Evolutionary conservation across 768 basidiomycete genomes (phyloP).

Genomic region (Mycena metata): DNA sequence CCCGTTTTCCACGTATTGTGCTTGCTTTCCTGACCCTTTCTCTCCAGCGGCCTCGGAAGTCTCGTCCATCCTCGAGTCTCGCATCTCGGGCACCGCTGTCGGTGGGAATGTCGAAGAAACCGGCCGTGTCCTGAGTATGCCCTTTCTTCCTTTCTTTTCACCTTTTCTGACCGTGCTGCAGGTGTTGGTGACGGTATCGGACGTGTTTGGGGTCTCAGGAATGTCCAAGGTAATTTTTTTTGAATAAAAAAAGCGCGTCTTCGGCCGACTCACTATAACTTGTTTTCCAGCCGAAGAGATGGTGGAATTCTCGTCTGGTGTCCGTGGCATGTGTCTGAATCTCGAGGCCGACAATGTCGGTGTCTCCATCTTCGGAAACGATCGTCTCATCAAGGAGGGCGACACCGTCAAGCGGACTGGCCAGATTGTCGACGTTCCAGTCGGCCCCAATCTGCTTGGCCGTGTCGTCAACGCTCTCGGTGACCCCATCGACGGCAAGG

Average conservation of each 20-base stretch:
- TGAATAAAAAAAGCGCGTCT: slow-evolving; percentile 30
- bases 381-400: slow-evolving; percentile 99
- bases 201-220: slow-evolving; percentile 99
- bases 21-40: slow-evolving; percentile 39
- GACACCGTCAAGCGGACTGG: slow-evolving; percentile 99
- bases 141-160: background rate
- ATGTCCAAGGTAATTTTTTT: slow-evolving; percentile 87
- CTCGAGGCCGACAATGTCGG: slow-evolving; percentile 99
- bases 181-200: slow-evolving; percentile 99
- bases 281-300: slow-evolving; percentile 91
- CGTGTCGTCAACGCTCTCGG: slow-evolving; percentile 99
- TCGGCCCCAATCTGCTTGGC: slow-evolving; percentile 96
- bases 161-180: slow-evolving; percentile 52
- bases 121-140: slow-evolving; percentile 95
- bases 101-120: slow-evolving; percentile 99
- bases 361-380: slow-evolving; percentile 99
- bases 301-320: slow-evolving; percentile 99
- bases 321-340: slow-evolving; percentile 99
- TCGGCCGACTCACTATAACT: slow-evolving; percentile 40
- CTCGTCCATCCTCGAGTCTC: slow-evolving; percentile 98
- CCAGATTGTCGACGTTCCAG: slow-evolving; percentile 99
- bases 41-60: slow-evolving; percentile 95
- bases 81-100: slow-evolving; percentile 92
- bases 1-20: slow-evolving; percentile 36
- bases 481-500: slow-evolving; percentile 99